These are phyloP conservation scores for Casuarina equisetifolia DNA, from an alignment of 306 rosid species.

Conservation along the genomic window DNA sequence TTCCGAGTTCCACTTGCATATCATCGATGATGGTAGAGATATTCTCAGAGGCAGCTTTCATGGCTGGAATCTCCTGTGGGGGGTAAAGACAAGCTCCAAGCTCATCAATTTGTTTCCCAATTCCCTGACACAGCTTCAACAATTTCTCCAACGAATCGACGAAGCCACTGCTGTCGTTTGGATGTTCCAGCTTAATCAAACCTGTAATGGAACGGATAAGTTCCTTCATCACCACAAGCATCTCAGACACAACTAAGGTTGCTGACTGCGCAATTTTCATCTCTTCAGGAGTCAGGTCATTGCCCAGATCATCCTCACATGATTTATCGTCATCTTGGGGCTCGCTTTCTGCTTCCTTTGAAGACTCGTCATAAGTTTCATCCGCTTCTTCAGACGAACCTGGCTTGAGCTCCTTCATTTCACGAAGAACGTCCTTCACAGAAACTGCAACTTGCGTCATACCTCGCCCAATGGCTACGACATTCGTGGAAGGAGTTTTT, in stretches of 20 bases:
- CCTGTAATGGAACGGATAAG: conserved; percentile 75
- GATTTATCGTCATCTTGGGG: conserved; percentile 40
- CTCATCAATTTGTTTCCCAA: conserved; percentile 73
- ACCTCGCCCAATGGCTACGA: conserved; percentile 80
- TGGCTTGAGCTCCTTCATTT: conserved; percentile 88
- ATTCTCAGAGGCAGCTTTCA: conserved; percentile 47
- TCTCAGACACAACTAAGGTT: conserved; percentile 51
- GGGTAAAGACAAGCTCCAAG: conserved; percentile 93
- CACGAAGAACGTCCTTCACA: conserved; percentile 88
- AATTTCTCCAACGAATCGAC: conserved; percentile 73
- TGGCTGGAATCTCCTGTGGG: conserved; percentile 71
- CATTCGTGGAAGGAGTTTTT: conserved; percentile 74
- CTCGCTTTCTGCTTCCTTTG: conserved; percentile 28
- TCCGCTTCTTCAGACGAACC: conserved; percentile 42
- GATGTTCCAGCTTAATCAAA: conserved; percentile 67
- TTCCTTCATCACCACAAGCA: conserved; percentile 60
- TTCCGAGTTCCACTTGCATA: conserved; percentile 45
- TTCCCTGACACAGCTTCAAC: conserved; percentile 62
- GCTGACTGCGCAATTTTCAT: conserved; percentile 73
- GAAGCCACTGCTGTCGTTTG: conserved; percentile 42
- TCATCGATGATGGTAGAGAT: conserved; percentile 54
- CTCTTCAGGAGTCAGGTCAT: conserved; percentile 82
- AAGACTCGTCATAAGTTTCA: conserved; percentile 29
- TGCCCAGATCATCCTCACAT: conserved; percentile 71
- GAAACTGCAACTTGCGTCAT: conserved; percentile 83